Evolutionary conservation across 2,329 filamentous ascomycete species (phyloP), one percentile per base, ranked within the genome.

Genomic region (Emericellopsis cladophorae): DNA sequence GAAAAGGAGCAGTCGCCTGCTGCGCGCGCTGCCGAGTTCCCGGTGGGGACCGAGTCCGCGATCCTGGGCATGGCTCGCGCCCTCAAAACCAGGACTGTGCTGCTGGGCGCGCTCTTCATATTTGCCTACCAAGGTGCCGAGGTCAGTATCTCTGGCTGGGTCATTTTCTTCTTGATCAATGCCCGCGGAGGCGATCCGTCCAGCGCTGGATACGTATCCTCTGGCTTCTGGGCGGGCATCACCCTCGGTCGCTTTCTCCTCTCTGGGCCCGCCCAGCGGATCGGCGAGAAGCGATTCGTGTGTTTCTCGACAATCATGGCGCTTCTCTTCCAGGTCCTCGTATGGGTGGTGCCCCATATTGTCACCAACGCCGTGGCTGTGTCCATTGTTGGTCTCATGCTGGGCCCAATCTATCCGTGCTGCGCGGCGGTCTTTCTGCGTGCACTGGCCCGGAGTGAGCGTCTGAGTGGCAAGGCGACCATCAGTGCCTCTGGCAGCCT

Each of bases 121-220:
- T 92, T 93, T 56, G 76, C 79, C 22, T 93, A 94, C 57, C 84
- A 92, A 59, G 86, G 85, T 29, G 81, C 83, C 31, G 86, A 93
- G 59, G 85, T 93, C 14, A 80, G 79, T 43, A 84, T 90, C 47
- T 85, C 81, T 0, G 85, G 86, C 40, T 93, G 86, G 87, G 81
- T 90, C 38, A 87, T 90, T 46, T 87, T 82, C 3, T 93, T 89
- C 63, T 65, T 93, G 32, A 87, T 92, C 58, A 72, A 73, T 39
- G 74, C 78, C 46, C 79, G 85, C 31, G 65, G 77, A 42, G 85
- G 84, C 12, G 70, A 82, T 49, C 83, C 84, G 7, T 66, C 72
- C 0, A 67, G 71, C 4, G 83, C 92, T 15, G 86, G 87, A 31
- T 92, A 92, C 56, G 83, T 92, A 18, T 87, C 83, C 2, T 70